Conservation (phyloP, 805 yeast genomes). For the Hanseniaspora nectarophila region DNA sequence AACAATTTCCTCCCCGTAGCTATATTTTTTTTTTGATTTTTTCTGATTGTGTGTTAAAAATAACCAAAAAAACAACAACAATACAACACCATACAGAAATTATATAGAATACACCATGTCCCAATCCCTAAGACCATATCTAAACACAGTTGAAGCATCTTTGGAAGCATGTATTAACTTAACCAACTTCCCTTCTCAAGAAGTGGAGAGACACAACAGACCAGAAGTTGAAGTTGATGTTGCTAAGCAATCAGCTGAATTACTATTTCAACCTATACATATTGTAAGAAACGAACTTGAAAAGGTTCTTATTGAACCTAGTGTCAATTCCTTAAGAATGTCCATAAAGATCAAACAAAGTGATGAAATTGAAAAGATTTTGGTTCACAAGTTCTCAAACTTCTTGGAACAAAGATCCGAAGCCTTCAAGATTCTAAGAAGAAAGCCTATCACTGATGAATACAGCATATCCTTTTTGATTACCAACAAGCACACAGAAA, state of each 20-base stretch:
- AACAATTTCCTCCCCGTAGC: too few species aligned
- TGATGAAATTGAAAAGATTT: slow-evolving; percentile 88
- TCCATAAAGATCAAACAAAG: slow-evolving; percentile 92
- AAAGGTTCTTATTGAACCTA: slow-evolving; percentile 81
- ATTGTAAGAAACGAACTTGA: slow-evolving; percentile 91
- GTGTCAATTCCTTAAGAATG: slow-evolving; percentile 83
- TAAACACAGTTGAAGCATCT: slow-evolving; percentile 85
- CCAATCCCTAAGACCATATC: slow-evolving; percentile 90
- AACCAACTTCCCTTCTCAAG: slow-evolving; percentile 87
- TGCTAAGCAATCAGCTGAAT: slow-evolving; percentile 62
- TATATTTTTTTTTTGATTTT: neutral
- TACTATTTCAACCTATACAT: slow-evolving; percentile 75
- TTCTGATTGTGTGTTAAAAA: too few species aligned
- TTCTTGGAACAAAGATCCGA: slow-evolving; percentile 94
- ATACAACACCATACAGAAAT: too few species aligned
- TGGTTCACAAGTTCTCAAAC: slow-evolving; percentile 88
- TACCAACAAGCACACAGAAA: slow-evolving; percentile 89
- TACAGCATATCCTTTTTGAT: slow-evolving; percentile 87
- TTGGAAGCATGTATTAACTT: slow-evolving; percentile 86
- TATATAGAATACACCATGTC: too few species aligned
- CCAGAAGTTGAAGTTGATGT: slow-evolving; percentile 96
- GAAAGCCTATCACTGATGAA: slow-evolving; percentile 70
- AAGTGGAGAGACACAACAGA: slow-evolving; percentile 91
- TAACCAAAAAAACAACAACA: too few species aligned
- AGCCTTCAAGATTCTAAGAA: slow-evolving; percentile 78